These are phyloP conservation scores for Coriolopsis trogii DNA, from an alignment of 1,284 basidiomycete species.

Conservation along the genomic window DNA sequence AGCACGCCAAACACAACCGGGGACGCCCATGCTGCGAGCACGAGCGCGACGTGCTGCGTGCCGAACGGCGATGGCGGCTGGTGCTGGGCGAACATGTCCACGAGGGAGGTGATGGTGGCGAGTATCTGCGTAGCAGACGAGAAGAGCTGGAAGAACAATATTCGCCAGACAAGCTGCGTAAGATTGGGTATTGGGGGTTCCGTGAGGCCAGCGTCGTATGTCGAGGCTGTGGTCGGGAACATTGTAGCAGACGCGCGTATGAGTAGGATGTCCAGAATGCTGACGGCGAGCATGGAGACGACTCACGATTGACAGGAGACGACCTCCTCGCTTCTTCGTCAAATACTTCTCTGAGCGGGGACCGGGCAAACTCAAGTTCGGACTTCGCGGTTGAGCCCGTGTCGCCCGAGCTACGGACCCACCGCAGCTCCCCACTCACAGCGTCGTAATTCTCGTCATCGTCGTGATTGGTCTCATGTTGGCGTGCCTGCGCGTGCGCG, in stretches of 20 bases:
- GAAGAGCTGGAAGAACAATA: constrained; percentile 35
- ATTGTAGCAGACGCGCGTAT: not conserved
- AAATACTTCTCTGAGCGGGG: constrained; percentile 16
- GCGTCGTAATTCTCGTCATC: constrained; percentile 26
- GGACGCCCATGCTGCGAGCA: constrained; percentile 56
- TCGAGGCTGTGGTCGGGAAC: constrained; percentile 9
- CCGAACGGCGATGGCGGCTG: constrained; percentile 46
- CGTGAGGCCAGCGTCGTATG: constrained; percentile 19
- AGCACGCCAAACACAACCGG: constrained; percentile 29
- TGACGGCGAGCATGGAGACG: not conserved
- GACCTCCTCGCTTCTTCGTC: constrained; percentile 16
- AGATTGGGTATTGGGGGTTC: constrained; percentile 21
- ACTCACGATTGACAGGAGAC: constrained; percentile 24
- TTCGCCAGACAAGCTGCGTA: constrained; percentile 27
- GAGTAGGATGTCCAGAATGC: not conserved
- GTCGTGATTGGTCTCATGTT: constrained; percentile 7
- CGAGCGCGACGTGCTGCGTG: constrained; percentile 56
- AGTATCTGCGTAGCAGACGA: constrained; percentile 42
- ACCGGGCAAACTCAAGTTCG: constrained; percentile 29
- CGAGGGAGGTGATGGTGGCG: constrained; percentile 49
- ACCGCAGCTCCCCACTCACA: constrained; percentile 28
- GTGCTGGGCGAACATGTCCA: constrained; percentile 44
- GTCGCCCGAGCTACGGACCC: constrained; percentile 26
- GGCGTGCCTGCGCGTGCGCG: constrained; percentile 4
- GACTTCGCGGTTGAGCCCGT: constrained; percentile 26